These are phyloP conservation scores for Fraxinus velutina DNA, from an alignment of 305 asterid species.

Conservation along the genomic window DNA sequence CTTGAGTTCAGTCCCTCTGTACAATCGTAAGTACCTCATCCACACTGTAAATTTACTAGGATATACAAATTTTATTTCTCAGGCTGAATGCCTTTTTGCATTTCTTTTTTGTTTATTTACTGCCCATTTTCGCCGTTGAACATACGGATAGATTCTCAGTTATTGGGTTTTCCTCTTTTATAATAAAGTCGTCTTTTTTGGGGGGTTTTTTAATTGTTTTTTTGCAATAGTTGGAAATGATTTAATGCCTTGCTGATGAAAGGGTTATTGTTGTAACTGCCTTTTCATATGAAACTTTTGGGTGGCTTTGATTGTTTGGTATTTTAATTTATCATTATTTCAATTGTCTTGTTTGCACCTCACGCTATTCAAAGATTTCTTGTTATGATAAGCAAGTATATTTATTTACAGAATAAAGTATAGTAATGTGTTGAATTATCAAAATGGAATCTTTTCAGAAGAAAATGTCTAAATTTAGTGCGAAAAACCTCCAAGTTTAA, in stretches of 20 bases:
- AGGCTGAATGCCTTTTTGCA: neutral
- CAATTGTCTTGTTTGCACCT: conserved; percentile 1
- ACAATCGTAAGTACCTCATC: conserved; percentile 21
- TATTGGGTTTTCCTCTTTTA: neutral
- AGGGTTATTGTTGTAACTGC: conserved; percentile 23
- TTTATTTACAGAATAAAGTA: neutral
- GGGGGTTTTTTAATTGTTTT: neutral
- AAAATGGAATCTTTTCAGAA: neutral
- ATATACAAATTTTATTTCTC: conserved; percentile 10
- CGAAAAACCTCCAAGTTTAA: neutral
- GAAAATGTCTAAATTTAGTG: neutral
- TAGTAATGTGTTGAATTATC: neutral
- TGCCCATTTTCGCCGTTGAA: neutral
- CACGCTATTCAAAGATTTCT: neutral
- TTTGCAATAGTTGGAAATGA: conserved; percentile 28
- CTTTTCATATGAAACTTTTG: neutral
- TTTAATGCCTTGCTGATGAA: conserved; percentile 21
- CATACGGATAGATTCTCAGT: neutral
- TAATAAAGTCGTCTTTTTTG: conserved; percentile 8
- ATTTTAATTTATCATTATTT: conserved; percentile 4
- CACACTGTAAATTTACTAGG: neutral
- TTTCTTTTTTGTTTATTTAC: neutral
- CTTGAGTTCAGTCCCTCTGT: conserved; percentile 26
- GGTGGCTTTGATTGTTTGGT: neutral
- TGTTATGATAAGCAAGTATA: neutral